Base-by-base conservation (phyloP, 768 basidiomycete species). In the Chalciporus sphaerocephalus region DNA sequence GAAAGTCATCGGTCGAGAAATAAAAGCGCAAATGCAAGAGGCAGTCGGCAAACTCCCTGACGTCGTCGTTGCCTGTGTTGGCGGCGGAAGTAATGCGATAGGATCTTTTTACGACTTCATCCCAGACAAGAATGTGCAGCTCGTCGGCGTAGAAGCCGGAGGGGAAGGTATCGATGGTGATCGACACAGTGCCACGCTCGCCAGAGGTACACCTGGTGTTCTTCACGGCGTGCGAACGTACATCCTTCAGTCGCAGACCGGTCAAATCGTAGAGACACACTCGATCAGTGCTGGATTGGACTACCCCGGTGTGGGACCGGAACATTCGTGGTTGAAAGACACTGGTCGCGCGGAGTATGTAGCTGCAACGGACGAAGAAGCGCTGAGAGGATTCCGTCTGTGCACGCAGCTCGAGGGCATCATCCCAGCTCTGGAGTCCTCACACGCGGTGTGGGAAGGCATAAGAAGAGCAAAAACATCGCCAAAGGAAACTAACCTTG, bases 21-120 rank as follows among this genome's bases (percentile, higher is more conserved):
- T 98, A 71, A 98, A 92, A 69, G 69, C 70, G 13, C 96, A 98
- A 66, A 64, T 98, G 51, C 66, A 78, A 42, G 83, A 79, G 42
- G 69, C 66, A 33, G 75, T 74, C 35, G 87, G 89, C 16, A 96
- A 94, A 67, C 80, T 98, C 4, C 96, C 95, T 6, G 93, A 98
- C 54, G 89, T 80, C 4, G 81, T 99, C 36, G 87, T 98, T 5
- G 96, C 96, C 18, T 99, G 96, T 65, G 96, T 98, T 34, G 96
- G 96, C 23, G 96, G 96, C 37, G 95, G 96, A 11, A 90, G 86
- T 63, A 98, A 99, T 62, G 92, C 96, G 13, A 99, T 99, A 53
- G 96, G 94, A 20, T 85, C 94, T 10, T 99, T 99, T 79, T 91
- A 90, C 66, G 90, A 97, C 56, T 99, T 98, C 68, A 94, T 98